Base-by-base conservation (phyloP, 2,329 filamentous ascomycete species). In the Pseudocercospora fijiensis region DNA sequence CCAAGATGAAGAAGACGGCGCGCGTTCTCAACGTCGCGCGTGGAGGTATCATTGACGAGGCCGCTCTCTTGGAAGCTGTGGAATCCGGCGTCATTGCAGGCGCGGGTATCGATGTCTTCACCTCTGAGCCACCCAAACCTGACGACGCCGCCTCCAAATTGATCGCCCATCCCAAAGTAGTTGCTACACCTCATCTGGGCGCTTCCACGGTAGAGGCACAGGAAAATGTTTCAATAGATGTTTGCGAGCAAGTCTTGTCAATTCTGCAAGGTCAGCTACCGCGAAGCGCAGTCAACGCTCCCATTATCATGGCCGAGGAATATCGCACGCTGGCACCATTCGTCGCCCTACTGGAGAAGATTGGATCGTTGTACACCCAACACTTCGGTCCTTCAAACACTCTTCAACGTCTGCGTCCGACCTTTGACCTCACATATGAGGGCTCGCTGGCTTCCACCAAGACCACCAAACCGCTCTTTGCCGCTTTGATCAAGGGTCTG, bases 181-280 rank as follows among this genome's bases (percentile, higher is more conserved):
- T 94, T 1, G 87, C 87, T 1, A 94, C 91, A 7, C 91, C 91
- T 0, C 91, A 95, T 75, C 81, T 95, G 0, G 90, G 90, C 4
- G 91, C 91, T 0, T 91, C 88, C 0, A 95, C 91, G 0, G 84
- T 90, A 33, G 91, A 95, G 81, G 91, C 91, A 0, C 90, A 95
- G 75, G 90, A 94, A 72, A 93, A 92, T 65, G 90, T 93, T 3
- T 90, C 88, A 1, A 85, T 93, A 66, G 91, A 94, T 70, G 91
- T 94, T 8, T 94, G 90, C 76, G 88, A 88, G 33, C 90, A 95
- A 77, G 89, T 93, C 11, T 82, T 90, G 0, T 84, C 88, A 63
- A 91, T 94, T 47, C 80, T 95, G 2, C 81, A 82, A 0, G 90
- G 90, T 2, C 88, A 89, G 0, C 81, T 93, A 1, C 90, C 91